These are phyloP conservation scores for Thalassiosira gravida DNA, from an alignment of 352 stramenopile species.

Conservation along the genomic window DNA sequence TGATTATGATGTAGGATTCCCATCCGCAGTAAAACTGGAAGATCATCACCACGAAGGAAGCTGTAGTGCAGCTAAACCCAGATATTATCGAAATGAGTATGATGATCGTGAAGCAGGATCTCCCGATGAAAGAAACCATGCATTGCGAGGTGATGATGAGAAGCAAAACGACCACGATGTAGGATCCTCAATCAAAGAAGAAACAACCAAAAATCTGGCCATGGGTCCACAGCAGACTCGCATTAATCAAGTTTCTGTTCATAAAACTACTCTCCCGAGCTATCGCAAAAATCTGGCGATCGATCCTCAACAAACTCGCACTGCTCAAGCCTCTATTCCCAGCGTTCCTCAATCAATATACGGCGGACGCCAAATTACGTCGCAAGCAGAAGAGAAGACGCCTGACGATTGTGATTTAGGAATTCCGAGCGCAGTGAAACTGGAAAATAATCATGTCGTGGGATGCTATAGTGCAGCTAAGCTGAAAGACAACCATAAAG, in stretches of 20 bases:
- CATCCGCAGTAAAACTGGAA: neutral
- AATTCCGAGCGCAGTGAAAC: neutral
- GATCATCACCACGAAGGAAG: neutral
- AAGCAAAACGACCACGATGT: neutral
- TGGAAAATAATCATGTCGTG: neutral
- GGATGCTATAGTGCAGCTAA: neutral
- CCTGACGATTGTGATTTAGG: conserved; percentile 27
- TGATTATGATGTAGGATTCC: conserved; percentile 11
- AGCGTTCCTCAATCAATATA: neutral
- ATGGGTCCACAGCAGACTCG: no score
- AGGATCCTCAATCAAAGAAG: no score
- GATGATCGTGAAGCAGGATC: neutral
- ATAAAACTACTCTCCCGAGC: no score
- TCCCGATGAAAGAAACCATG: neutral
- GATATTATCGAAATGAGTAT: no score
- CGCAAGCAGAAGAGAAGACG: conserved; percentile 30
- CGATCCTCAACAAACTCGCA: neutral
- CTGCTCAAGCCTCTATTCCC: neutral
- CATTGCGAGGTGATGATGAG: no score
- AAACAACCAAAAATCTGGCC: no score
- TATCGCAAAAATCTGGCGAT: no score
- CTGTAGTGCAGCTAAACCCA: neutral
- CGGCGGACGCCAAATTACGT: conserved; percentile 11
- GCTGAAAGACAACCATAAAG: neutral
- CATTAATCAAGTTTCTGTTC: no score